Evolutionary conservation across 2,329 filamentous ascomycete genomes (phyloP).

Genomic region (Dactylellina cionopaga): DNA sequence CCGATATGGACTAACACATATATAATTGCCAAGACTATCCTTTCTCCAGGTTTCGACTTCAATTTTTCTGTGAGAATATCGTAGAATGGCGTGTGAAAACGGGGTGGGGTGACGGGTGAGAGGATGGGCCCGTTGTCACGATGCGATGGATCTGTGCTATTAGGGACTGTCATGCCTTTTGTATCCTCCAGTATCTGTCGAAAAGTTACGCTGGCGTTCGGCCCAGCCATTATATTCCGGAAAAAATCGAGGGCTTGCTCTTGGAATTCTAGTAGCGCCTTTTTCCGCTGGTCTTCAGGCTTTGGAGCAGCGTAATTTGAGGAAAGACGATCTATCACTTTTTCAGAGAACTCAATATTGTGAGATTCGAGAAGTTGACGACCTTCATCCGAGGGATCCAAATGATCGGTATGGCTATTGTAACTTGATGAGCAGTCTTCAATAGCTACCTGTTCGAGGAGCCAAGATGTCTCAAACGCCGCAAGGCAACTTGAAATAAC

Average conservation of each 20-base stretch:
- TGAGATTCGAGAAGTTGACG: constrained; percentile 30
- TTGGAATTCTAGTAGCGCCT: constrained; percentile 72
- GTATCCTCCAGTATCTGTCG: constrained; percentile 78
- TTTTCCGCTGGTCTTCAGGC: constrained; percentile 49
- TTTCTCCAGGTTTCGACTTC: constrained; percentile 58
- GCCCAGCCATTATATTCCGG: constrained; percentile 82
- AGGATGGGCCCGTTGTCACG: constrained; percentile 4
- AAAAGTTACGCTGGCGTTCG: constrained; percentile 75
- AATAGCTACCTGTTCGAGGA: constrained; percentile 72
- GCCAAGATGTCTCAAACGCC: constrained; percentile 79
- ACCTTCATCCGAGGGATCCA: constrained; percentile 30
- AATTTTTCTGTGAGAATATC: constrained; percentile 44
- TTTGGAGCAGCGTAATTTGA: constrained; percentile 30
- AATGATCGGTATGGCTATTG: constrained; percentile 13
- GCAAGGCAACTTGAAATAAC: constrained; percentile 81
- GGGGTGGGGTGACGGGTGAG: constrained; percentile 1
- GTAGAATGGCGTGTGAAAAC: constrained; percentile 46
- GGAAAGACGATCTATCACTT: constrained; percentile 25
- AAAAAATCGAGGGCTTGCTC: constrained; percentile 91
- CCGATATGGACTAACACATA: constrained; percentile 89
- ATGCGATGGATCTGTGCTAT: constrained; percentile 55
- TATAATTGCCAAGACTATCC: constrained; percentile 80
- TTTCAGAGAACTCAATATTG: constrained; percentile 32
- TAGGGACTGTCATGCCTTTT: constrained; percentile 57
- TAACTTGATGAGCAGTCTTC: constrained; percentile 58